Evolutionary conservation across 2,329 filamentous ascomycete genomes (phyloP).

Genomic region (Podosphaera leucotricha): DNA sequence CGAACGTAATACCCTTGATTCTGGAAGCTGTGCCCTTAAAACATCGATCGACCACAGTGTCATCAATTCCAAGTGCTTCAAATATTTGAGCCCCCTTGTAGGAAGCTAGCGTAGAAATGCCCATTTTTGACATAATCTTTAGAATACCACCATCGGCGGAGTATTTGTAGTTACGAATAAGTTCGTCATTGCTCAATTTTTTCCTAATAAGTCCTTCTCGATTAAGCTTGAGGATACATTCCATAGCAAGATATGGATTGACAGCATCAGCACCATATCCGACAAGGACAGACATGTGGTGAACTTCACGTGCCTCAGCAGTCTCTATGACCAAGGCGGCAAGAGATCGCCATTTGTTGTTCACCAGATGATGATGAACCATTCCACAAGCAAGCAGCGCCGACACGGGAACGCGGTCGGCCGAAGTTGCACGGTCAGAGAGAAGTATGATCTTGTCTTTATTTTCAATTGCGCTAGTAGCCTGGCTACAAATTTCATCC

Average conservation of each 20-base stretch:
- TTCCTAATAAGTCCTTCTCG: constrained; percentile 82
- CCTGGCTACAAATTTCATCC: constrained; percentile 68
- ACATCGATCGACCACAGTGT: constrained; percentile 77
- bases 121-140: constrained; percentile 99
- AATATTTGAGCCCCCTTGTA: constrained; percentile 99
- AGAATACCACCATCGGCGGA: constrained; percentile 90
- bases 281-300: constrained; percentile 95
- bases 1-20: constrained; percentile 84
- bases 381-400: constrained; percentile 73
- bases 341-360: constrained; percentile 85
- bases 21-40: constrained; percentile 86
- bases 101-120: constrained; percentile 83
- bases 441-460: constrained; percentile 70
- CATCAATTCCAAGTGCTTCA: constrained; percentile 81
- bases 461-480: constrained; percentile 61
- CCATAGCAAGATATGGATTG: constrained; percentile 85
- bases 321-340: constrained; percentile 77
- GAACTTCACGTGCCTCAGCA: constrained; percentile 85
- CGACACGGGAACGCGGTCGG: constrained; percentile 65
- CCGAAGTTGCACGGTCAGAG: constrained; percentile 67
- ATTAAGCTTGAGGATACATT: constrained; percentile 93
- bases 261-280: constrained; percentile 88
- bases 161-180: constrained; percentile 91
- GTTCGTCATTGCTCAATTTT: constrained; percentile 55
- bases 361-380: constrained; percentile 85